Evolutionary conservation across 768 basidiomycete genomes (phyloP), one percentile per base, ranked within the genome.

Genomic region (Chalciporus pseudorubinellus): DNA sequence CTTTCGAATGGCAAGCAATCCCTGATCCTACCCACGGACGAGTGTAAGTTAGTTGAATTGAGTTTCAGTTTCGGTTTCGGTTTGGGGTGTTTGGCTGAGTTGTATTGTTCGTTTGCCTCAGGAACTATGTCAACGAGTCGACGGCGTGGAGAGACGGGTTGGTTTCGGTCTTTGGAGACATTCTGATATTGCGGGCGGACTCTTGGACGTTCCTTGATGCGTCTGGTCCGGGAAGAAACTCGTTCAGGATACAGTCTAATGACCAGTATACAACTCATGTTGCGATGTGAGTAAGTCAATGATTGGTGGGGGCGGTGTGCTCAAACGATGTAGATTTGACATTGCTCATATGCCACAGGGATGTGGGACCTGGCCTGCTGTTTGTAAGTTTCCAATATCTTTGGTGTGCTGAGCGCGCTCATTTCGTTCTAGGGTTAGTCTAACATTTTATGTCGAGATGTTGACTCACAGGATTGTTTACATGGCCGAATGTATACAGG

Each of bases 141-240:
- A 82, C 80, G 0, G 84, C 87, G 1, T 54, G 71, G 19, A 66
- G 68, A 11, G 65, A 77, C 51, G 84, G 85, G 57, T 63, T 89
- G 33, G 83, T 81, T 0, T 83, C 70, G 56, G 72, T 82, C 2
- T 72, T 71, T 14, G 73, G 71, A 16, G 67, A 77, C 46, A 53
- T 48, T 39, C 57, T 72, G n/a, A 62, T 54, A 19, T 48, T 73
- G 36, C 60, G 70, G 19, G 62, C 69, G 2, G 71, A 73, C 44
- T 39, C 53, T 39, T 70, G 59, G 11, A 66, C 70, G 10, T 51
- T 51, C 9, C 60, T 74, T 4, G 44, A 28, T 21, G 36, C 66
- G 3, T 45, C 53, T 14, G 64, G 58, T 3, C 55, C 61, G 13
- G 70, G 71, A 43, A 44, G 71, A 33, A 66, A 70, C 42, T 64